Evolutionary conservation across 352 stramenopile genomes (phyloP).

Genomic region (Pilasporangium apinafurcum): DNA sequence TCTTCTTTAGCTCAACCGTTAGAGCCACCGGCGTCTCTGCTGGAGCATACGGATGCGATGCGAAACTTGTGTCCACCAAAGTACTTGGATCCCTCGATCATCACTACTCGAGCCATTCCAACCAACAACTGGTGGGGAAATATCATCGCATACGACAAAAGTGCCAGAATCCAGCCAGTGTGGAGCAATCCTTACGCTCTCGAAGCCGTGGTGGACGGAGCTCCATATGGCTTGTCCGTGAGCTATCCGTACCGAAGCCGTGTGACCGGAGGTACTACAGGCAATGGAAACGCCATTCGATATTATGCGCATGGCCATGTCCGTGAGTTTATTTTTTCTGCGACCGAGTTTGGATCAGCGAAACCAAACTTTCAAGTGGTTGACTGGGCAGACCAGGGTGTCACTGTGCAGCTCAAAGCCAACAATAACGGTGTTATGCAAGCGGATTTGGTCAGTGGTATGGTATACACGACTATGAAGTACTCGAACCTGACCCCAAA

Average conservation of each 20-base stretch:
- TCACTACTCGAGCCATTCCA: constrained; percentile 43
- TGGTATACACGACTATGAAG: constrained; percentile 46
- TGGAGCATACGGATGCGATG: constrained; percentile 53
- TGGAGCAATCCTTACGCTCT: constrained; percentile 60
- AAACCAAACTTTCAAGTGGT: constrained; percentile 45
- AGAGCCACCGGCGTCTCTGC: constrained; percentile 21
- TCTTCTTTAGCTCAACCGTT: constrained; percentile 10
- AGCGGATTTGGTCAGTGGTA: constrained; percentile 52
- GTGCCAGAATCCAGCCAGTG: constrained; percentile 28
- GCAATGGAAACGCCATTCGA: constrained; percentile 39
- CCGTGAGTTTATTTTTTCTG: constrained; percentile 46
- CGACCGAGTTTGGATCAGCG: constrained; percentile 27
- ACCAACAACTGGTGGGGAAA: constrained; percentile 77
- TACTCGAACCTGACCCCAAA: constrained; percentile 37
- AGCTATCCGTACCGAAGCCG: constrained; percentile 52
- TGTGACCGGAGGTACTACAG: constrained; percentile 39
- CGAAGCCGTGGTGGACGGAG: constrained; percentile 26
- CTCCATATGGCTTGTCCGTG: constrained; percentile 40
- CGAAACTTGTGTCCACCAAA: constrained; percentile 39
- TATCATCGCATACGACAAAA: constrained; percentile 42
- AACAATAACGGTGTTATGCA: constrained; percentile 22
- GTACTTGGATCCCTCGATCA: constrained; percentile 33
- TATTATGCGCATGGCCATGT: constrained; percentile 52
- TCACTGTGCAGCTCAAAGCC: constrained; percentile 36
- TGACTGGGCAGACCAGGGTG: constrained; percentile 50